These are phyloP conservation scores for Alternaria sp. DNA, from an alignment of 2,329 filamentous ascomycete species.

Conservation along the genomic window DNA sequence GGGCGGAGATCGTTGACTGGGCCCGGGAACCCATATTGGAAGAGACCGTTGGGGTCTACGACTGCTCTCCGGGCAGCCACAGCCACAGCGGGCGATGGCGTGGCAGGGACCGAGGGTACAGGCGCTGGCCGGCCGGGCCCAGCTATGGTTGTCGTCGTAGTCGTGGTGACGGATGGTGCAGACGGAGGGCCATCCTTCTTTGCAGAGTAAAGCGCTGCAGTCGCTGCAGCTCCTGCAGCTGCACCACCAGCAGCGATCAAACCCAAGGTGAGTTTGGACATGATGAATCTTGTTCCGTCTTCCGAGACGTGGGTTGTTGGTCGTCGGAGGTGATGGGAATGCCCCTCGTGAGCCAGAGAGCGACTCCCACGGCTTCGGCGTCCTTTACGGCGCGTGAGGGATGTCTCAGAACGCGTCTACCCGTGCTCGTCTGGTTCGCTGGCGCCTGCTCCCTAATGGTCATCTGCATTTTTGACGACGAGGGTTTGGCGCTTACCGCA, in stretches of 20 bases:
- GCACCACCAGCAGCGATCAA: conserved; percentile 58
- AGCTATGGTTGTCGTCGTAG: conserved; percentile 45
- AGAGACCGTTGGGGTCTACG: conserved; percentile 59
- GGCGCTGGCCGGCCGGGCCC: conserved; percentile 33
- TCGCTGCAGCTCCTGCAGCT: conserved; percentile 57
- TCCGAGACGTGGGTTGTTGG: neutral
- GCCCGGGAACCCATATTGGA: conserved; percentile 79
- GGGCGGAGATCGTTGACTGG: conserved; percentile 82
- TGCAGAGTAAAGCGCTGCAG: conserved; percentile 54
- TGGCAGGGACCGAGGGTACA: conserved; percentile 31
- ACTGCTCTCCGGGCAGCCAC: conserved; percentile 35
- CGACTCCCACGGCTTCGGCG: conserved; percentile 28
- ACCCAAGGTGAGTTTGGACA: conserved; percentile 60
- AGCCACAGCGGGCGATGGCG: conserved; percentile 32
- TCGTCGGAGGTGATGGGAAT: neutral
- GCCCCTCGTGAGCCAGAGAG: conserved; percentile 23
- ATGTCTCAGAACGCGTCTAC: conserved; percentile 47
- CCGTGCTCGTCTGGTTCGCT: conserved; percentile 34
- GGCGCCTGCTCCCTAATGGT: conserved; percentile 33
- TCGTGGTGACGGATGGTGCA: conserved; percentile 40
- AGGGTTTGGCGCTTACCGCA: conserved; percentile 25
- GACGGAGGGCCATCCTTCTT: conserved; percentile 37
- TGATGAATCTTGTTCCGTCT: conserved; percentile 28
- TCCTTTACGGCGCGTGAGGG: conserved; percentile 42
- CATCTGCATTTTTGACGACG: conserved; percentile 35